These are phyloP conservation scores for Crotalaria pallida DNA, from an alignment of 306 rosid species.

Conservation along the genomic window DNA sequence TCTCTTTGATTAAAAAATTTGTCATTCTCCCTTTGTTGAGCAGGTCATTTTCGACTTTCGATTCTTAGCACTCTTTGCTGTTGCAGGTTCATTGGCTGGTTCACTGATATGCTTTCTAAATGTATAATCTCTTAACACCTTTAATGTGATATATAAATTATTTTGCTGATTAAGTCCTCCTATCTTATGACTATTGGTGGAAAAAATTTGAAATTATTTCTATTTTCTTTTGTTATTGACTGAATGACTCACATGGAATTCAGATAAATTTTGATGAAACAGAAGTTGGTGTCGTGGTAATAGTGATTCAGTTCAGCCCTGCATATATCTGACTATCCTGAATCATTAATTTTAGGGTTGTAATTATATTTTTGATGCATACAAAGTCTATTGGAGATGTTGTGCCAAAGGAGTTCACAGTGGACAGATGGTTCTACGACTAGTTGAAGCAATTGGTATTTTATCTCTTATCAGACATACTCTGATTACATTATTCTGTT, in stretches of 20 bases:
- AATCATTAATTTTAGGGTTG: constrained; percentile 66
- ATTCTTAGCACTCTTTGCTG: constrained; percentile 87
- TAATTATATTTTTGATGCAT: constrained; percentile 70
- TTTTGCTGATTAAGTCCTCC: background rate
- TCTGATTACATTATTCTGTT: background rate
- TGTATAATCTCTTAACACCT: constrained; percentile 41
- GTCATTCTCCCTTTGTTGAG: constrained; percentile 20
- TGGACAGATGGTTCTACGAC: constrained; percentile 81
- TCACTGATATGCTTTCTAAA: constrained; percentile 92
- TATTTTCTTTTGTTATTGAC: constrained; percentile 9
- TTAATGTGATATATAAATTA: background rate
- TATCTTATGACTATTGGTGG: background rate
- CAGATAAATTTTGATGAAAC: background rate
- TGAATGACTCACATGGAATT: background rate
- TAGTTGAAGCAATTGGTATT: constrained; percentile 96
- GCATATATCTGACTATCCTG: constrained; percentile 17
- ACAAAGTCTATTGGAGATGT: constrained; percentile 83
- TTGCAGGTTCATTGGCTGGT: constrained; percentile 96
- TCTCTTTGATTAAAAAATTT: background rate
- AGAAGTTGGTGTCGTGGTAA: background rate
- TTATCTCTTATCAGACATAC: constrained; percentile 6
- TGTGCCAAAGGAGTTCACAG: constrained; percentile 88
- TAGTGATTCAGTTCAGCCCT: background rate
- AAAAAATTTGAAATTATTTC: background rate
- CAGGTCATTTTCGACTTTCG: constrained; percentile 93